Percentiles rank a stretch among this genome's conserved stretches.
Conservation (phyloP, 2,329 filamentous ascomycete species). For the Bipolaris gigantea region DNA sequence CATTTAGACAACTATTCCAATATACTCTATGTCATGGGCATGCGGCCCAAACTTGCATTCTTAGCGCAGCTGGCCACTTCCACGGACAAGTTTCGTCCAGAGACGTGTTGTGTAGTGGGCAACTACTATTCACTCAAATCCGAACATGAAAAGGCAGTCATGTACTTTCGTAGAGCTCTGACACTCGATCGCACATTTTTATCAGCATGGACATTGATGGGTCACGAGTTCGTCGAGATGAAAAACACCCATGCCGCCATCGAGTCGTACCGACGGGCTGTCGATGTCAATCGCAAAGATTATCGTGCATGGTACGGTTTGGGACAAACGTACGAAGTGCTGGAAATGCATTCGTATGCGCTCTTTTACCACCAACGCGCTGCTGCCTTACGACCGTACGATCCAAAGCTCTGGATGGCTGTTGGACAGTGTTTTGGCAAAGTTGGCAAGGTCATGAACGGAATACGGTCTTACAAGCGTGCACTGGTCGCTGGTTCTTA, state of each 20-base stretch:
- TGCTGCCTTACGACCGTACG: conserved; percentile 88
- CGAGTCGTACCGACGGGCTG: conserved; percentile 91
- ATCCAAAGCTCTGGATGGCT: conserved; percentile 98
- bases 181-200: conserved; percentile 88
- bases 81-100: conserved; percentile 93
- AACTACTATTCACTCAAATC: conserved; percentile 97
- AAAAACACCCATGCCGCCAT: conserved; percentile 99
- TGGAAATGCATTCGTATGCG: conserved; percentile 97
- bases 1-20: conserved; percentile 96
- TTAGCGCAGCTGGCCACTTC: conserved; percentile 87
- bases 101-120: conserved; percentile 94
- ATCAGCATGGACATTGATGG: conserved; percentile 98
- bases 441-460: conserved; percentile 83
- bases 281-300: conserved; percentile 93
- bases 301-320: conserved; percentile 98
- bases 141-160: conserved; percentile 95
- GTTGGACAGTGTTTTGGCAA: conserved; percentile 90
- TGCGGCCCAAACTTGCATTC: conserved; percentile 86
- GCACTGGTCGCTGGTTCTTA: conserved; percentile 86
- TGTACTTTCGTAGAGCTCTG: conserved; percentile 92
- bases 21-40: conserved; percentile 89
- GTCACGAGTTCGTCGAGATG: conserved; percentile 96
- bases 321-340: conserved; percentile 93
- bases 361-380: conserved; percentile 98
- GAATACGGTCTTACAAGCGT: conserved; percentile 92